Evolutionary conservation across 176 grass and related monocot genomes (phyloP), one percentile per base, ranked within the genome.

Genomic region (Elymus sibiricus): DNA sequence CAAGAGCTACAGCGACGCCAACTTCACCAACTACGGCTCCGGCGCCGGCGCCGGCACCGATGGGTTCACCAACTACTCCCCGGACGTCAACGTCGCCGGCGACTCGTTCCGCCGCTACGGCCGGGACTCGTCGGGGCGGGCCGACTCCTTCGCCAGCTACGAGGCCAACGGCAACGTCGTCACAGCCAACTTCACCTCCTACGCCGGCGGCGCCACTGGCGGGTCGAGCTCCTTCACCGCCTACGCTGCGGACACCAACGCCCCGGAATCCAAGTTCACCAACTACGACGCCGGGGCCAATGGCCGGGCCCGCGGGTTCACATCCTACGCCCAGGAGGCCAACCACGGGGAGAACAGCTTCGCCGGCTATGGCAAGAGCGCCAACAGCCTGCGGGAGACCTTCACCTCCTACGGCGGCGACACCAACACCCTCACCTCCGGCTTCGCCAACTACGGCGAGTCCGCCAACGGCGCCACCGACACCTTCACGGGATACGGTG

Each of bases 111-210:
- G 91, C 62, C 91, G 94, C 22, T 97, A 97, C 87, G 72, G 24
- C 64, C 94, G 82, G 14, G 85, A 60, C 56, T 90, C 85, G 14
- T 51, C 74, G 3, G 75, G 11, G 0, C 82, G 90, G 38, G 77
- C 56, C 62, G 88, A 87, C 89, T 64, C 87, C 11, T 97, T 97
- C 82, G 9, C 80, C 35, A 16, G 61, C 74, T 97, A 97, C 89
- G 83, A 89, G 84, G 10, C 78, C 53, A 87, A 97, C 27, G 91
- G 89, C 68, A 97, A 97, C 77, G 94, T 94, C 1, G 94, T 78
- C n/a, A 92, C 94, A 27, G 31, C 87, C 67, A 94, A 97, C 89
- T 97, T 97, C 94, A 92, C 91, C 68, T 94, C 91, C 26, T 97
- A 97, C 34, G 91, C 84, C 51, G 84, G 55, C 44, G 79, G 74